Conservation (phyloP, 139 green algal genomes). For the Spirogloea muscicola region DNA sequence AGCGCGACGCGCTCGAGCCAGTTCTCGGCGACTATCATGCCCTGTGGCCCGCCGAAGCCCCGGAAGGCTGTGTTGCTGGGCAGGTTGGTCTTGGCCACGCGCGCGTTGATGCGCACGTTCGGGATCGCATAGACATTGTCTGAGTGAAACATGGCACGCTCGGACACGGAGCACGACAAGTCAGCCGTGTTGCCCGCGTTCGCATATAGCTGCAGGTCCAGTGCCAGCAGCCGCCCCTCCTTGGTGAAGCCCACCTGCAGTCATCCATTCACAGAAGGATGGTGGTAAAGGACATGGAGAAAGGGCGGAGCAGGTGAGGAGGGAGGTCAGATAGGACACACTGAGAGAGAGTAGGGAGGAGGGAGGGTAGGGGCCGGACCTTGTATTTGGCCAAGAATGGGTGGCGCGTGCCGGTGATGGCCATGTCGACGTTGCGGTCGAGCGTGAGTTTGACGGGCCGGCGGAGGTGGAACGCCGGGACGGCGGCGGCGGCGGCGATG, state of each 20-base stretch:
- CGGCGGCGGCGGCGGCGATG: constrained; percentile 65
- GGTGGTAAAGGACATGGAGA: neutral
- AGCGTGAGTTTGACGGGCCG: constrained; percentile 72
- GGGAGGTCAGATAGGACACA: neutral
- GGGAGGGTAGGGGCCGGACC: constrained; percentile 26
- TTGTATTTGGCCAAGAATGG: constrained; percentile 62
- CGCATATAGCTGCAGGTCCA: constrained; percentile 80
- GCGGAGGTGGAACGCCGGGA: constrained; percentile 72
- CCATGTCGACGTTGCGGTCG: constrained; percentile 67
- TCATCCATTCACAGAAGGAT: too few relatives aligned
- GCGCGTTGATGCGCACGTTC: constrained; percentile 63
- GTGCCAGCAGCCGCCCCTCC: constrained; percentile 66
- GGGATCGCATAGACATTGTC: constrained; percentile 64
- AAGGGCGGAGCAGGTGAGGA: neutral
- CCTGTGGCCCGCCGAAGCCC: constrained; percentile 89
- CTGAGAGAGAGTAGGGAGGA: constrained; percentile 25
- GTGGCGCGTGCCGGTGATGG: constrained; percentile 52
- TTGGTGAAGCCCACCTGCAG: constrained; percentile 63
- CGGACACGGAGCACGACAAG: constrained; percentile 75
- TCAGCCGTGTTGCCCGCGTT: constrained; percentile 87
- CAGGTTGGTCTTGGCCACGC: constrained; percentile 81
- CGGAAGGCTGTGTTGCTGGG: constrained; percentile 91
- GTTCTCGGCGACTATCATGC: constrained; percentile 79
- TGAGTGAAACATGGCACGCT: constrained; percentile 82
- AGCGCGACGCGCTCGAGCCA: constrained; percentile 74